A percentile compares a stretch with the other conserved stretches of the same genome.
Evolutionary conservation across 2,329 filamentous ascomycete genomes (phyloP).

Genomic region (Penicillium aurantiogriseum): DNA sequence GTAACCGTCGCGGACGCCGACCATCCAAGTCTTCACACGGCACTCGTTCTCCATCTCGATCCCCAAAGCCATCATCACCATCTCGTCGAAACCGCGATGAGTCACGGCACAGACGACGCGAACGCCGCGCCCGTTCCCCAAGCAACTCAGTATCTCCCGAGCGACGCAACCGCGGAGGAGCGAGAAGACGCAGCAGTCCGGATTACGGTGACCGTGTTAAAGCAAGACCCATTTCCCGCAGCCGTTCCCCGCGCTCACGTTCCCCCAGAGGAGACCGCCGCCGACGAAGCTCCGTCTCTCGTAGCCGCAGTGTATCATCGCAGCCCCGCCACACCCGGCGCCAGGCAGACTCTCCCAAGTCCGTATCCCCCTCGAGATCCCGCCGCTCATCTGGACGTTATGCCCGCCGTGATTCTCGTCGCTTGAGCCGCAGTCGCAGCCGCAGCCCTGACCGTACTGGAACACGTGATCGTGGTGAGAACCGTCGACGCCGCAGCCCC

Average conservation of each 20-base stretch:
- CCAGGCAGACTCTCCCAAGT: conserved; percentile 38
- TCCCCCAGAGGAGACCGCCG: conserved; percentile 51
- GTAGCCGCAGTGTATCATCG: conserved; percentile 34
- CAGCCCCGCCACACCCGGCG: conserved; percentile 35
- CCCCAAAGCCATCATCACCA: conserved; percentile 22
- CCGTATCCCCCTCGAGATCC: conserved; percentile 40
- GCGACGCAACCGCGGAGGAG: conserved; percentile 35
- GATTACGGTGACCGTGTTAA: conserved; percentile 49
- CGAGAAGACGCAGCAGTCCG: conserved; percentile 36
- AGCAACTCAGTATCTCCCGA: conserved; percentile 43
- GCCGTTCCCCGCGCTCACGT: conserved; percentile 55
- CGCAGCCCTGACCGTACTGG: conserved; percentile 31
- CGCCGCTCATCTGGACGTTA: conserved; percentile 40
- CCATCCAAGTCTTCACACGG: conserved; percentile 33
- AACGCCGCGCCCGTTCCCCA: conserved; percentile 26
- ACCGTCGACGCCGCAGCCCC: conserved; percentile 7
- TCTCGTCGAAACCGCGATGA: conserved; percentile 32
- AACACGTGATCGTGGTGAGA: conserved; percentile 36
- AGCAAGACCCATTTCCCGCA: conserved; percentile 51
- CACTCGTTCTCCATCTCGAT: conserved; percentile 33
- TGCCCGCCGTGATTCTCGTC: conserved; percentile 36
- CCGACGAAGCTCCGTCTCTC: conserved; percentile 40
- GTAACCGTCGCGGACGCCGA: conserved; percentile 41
- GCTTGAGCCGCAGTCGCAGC: conserved; percentile 29
- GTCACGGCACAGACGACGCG: conserved; percentile 26